Conservation (phyloP, 177 flowering plant genomes). For the Telopea speciosissima region DNA sequence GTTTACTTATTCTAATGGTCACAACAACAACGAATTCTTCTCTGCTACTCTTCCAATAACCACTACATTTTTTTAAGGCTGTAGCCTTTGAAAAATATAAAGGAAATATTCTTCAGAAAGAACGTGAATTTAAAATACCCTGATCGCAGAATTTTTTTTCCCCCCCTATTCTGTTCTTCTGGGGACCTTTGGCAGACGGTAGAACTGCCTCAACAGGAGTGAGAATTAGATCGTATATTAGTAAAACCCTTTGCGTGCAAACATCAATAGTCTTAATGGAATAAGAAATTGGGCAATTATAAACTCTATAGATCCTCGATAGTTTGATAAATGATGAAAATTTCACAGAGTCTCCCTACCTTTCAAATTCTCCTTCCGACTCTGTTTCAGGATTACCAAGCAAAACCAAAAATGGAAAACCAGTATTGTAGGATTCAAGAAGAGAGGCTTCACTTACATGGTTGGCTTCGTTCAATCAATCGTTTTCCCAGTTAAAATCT, state of each 20-base stretch:
- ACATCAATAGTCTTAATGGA: too few species aligned
- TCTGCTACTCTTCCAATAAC: not conserved
- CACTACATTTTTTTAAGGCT: not conserved
- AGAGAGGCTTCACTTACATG: not conserved
- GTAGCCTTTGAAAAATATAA: too few species aligned
- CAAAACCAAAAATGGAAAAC: not conserved
- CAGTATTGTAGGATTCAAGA: not conserved
- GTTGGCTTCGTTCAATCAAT: not conserved
- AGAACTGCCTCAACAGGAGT: too few species aligned
- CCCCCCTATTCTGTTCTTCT: too few species aligned
- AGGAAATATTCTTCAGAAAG: too few species aligned
- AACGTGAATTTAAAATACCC: too few species aligned
- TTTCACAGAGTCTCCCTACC: not conserved
- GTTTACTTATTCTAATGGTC: not conserved
- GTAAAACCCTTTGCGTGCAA: too few species aligned
- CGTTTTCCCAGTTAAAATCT: too few species aligned
- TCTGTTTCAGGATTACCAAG: not conserved
- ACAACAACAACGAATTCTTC: not conserved
- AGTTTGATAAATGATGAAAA: not conserved
- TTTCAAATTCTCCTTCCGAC: not conserved
- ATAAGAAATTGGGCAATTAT: not conserved
- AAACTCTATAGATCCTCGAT: not conserved
- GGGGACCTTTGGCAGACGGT: too few species aligned
- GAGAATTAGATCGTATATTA: too few species aligned
- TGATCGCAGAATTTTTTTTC: too few species aligned